These are phyloP conservation scores for Cercospora nicotianae DNA, from an alignment of 2,329 filamentous ascomycete species.

Conservation along the genomic window DNA sequence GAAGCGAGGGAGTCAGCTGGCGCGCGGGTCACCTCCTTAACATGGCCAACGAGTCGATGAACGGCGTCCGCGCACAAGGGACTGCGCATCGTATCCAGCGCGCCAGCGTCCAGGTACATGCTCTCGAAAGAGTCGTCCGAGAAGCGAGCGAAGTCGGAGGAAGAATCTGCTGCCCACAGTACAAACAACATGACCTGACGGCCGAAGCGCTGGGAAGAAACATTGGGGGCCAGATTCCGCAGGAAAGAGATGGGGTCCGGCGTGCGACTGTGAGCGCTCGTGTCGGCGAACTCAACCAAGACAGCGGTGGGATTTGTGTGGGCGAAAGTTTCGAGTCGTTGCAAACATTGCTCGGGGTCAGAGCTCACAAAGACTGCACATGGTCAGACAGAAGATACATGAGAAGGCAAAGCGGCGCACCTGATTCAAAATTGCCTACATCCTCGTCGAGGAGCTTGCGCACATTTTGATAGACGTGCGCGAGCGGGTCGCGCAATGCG, in stretches of 20 bases:
- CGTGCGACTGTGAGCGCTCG: constrained; percentile 14
- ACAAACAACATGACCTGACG: constrained; percentile 36
- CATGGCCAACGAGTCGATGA: constrained; percentile 35
- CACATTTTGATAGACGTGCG: constrained; percentile 33
- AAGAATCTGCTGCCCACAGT: constrained; percentile 20
- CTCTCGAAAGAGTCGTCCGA: constrained; percentile 25
- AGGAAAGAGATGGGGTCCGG: constrained; percentile 27
- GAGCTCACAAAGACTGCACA: constrained; percentile 36
- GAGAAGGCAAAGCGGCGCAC: constrained; percentile 19
- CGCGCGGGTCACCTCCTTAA: constrained; percentile 34
- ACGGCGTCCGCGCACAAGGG: constrained; percentile 66
- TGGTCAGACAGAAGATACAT: constrained; percentile 8
- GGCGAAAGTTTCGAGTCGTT: constrained; percentile 31
- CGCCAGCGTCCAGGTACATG: constrained; percentile 78
- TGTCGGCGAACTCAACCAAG: constrained; percentile 30
- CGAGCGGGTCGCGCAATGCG: constrained; percentile 14
- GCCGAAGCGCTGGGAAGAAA: constrained; percentile 31
- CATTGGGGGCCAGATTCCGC: constrained; percentile 29
- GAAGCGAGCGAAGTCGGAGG: constrained; percentile 11
- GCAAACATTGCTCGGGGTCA: constrained; percentile 28
- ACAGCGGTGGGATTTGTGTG: constrained; percentile 31
- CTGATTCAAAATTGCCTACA: constrained; percentile 36
- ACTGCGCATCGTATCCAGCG: constrained; percentile 79
- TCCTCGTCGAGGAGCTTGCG: constrained; percentile 36
- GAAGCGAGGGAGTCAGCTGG: constrained; percentile 33